These are phyloP conservation scores for Alternaria burnsii DNA, from an alignment of 2,329 filamentous ascomycete genomes.

Conservation along the genomic window DNA sequence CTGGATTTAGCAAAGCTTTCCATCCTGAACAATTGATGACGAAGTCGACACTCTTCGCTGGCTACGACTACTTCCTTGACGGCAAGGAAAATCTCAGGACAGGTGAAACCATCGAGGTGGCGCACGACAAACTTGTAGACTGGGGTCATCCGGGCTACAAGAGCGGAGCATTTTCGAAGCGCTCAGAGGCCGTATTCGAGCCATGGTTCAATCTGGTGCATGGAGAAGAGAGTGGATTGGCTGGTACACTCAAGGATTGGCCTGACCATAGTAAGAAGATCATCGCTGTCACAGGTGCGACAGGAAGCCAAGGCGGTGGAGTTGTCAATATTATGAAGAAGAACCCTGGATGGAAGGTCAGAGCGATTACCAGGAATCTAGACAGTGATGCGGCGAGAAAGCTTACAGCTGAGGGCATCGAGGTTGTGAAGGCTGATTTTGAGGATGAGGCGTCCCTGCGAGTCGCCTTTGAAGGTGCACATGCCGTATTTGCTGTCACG, in stretches of 20 bases:
- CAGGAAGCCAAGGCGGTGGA: conserved; percentile 39
- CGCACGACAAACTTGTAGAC: conserved; percentile 50
- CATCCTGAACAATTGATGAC: conserved; percentile 47
- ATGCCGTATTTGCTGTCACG: conserved; percentile 52
- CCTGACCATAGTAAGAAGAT: conserved; percentile 29
- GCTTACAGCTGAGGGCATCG: conserved; percentile 29
- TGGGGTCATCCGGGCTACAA: conserved; percentile 49
- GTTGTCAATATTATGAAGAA: conserved; percentile 38
- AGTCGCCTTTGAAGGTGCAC: conserved; percentile 30
- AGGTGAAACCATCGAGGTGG: conserved; percentile 57
- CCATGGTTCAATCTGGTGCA: conserved; percentile 57
- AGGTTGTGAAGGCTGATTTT: conserved; percentile 32
- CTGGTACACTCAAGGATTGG: conserved; percentile 46
- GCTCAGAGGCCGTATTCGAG: conserved; percentile 58
- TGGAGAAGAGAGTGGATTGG: conserved; percentile 54
- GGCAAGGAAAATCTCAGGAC: conserved; percentile 52
- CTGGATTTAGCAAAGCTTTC: conserved; percentile 44
- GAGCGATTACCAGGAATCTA: conserved; percentile 32
- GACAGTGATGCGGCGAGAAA: conserved; percentile 32
- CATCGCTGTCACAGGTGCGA: conserved; percentile 41
- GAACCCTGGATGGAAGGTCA: conserved; percentile 32
- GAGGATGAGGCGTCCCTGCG: conserved; percentile 30
- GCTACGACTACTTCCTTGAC: conserved; percentile 55
- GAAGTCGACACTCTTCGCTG: conserved; percentile 54
- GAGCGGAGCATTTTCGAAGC: conserved; percentile 54